Evolutionary conservation across 2,329 filamentous ascomycete genomes (phyloP), one percentile per base, ranked within the genome.

Genomic region (Hymenoscyphus scutula): DNA sequence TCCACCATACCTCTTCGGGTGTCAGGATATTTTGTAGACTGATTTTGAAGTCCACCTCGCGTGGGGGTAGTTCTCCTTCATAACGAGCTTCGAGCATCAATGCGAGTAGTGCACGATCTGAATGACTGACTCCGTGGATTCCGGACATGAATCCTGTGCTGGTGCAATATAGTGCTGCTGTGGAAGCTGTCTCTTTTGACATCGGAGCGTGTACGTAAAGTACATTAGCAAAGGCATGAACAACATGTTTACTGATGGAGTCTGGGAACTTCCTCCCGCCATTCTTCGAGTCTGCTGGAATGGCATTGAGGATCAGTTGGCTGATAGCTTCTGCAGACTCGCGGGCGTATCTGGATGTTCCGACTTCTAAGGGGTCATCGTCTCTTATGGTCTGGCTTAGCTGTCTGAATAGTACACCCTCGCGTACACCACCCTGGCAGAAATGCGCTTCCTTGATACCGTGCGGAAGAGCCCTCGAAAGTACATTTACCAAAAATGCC

Each of bases 351-450:
- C 78, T 78, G 15, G 72, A 70, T 0, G 87, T 90, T 1, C 85
- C 86, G 0, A 85, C 83, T 11, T 85, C 76, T 0, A 90, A 74
- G 0, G 88, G 87, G 61, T 84, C 76, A 63, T 86, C 78, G 1
- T 76, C 75, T 55, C 84, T 80, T 8, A 83, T 74, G 0, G 76
- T 71, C 0, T 75, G 68, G 0, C 78, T 65, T 7, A 90, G 78
- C 48, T 77, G 77, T 11, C 80, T 76, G 73, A 87, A 91, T 1
- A 90, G 76, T 61, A 82, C 82, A 0, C 88, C 88, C 76, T 90
- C 88, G 32, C 88, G 78, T 2, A 90, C 86, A 4, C 88, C 88
- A 19, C 88, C 88, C 71, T 91, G 88, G 64, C 86, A 89, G 76
- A 91, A 91, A 34, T 84, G 81, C 1, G 89, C 84, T 38, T 82